Conservation (phyloP, 2,329 filamentous ascomycete species). For the Fusarium nisikadoi region DNA sequence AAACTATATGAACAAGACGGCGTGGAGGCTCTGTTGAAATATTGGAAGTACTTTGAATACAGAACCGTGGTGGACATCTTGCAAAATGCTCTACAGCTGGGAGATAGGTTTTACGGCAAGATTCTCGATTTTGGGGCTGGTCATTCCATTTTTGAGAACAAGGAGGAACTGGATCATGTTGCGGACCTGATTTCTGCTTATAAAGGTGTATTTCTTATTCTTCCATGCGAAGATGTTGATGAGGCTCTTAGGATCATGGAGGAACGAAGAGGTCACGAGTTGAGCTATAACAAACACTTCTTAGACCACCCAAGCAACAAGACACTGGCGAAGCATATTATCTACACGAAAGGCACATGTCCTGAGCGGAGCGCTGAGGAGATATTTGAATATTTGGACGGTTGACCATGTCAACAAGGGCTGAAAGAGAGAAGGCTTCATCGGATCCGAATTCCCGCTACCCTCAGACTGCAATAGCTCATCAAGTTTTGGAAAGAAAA, state of each 20-base stretch:
- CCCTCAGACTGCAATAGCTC: accelerated
- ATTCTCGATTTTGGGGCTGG: not conserved
- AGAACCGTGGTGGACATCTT: not conserved
- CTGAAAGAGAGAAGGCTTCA: not conserved
- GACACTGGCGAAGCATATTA: accelerated
- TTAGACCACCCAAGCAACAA: not conserved
- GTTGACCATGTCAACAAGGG: accelerated
- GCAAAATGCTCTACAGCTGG: accelerated
- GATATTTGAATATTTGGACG: accelerated
- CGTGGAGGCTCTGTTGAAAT: not conserved
- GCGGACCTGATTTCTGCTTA: accelerated
- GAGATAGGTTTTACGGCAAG: not conserved
- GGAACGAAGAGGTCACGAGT: not conserved
- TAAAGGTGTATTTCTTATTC: not conserved
- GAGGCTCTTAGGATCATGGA: not conserved
- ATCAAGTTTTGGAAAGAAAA: not conserved
- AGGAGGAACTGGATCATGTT: not conserved
- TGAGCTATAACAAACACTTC: not conserved
- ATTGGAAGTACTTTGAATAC: not conserved
- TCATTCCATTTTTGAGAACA: not conserved
- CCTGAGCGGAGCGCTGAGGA: too few species aligned
- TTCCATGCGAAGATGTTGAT: not conserved
- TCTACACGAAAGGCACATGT: accelerated
- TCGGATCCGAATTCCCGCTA: not conserved
- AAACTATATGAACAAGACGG: not conserved